A percentile compares a stretch with the other conserved stretches of the same genome.
Evolutionary conservation across 345 rosid genomes (phyloP).

Genomic region (Physaria fendleri): DNA sequence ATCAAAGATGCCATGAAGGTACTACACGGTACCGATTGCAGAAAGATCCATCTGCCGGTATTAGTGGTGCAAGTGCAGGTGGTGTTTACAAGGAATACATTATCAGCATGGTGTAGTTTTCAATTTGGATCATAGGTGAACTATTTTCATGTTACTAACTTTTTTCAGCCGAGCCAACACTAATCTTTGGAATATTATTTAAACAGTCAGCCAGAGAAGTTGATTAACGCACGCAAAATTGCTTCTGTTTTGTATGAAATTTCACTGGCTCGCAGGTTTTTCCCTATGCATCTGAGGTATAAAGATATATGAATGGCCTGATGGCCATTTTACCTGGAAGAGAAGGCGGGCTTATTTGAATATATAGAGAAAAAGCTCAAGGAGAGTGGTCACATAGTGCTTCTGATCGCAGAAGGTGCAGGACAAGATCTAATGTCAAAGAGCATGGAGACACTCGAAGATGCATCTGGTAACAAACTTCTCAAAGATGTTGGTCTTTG

Average conservation of each 20-base stretch:
- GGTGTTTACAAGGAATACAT: too few species aligned
- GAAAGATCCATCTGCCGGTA: too few species aligned
- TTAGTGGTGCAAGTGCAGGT: too few species aligned
- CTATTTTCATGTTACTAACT: too few species aligned
- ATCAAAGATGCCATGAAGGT: constrained; percentile 74
- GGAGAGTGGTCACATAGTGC: constrained; percentile 77
- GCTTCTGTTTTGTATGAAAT: constrained; percentile 69
- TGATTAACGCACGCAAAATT: constrained; percentile 49
- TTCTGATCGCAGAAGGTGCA: constrained; percentile 81
- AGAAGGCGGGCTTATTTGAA: constrained; percentile 62
- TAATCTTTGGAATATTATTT: background rate
- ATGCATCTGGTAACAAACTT: constrained; percentile 87
- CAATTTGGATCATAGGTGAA: too few species aligned
- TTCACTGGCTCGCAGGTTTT: too few species aligned
- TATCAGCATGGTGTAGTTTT: too few species aligned
- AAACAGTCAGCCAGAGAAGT: constrained; percentile 42
- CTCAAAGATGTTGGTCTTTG: constrained; percentile 72
- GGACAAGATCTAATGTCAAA: constrained; percentile 64
- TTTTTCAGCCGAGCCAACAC: constrained; percentile 1
- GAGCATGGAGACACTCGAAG: constrained; percentile 40
- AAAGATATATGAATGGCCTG: too few species aligned
- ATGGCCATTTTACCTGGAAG: constrained; percentile 75
- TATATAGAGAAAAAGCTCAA: constrained; percentile 58
- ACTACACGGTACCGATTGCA: constrained; percentile 55
- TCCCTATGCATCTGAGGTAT: too few species aligned